Evolutionary conservation across 2,329 filamentous ascomycete species (phyloP), one percentile per base, ranked within the genome.

Genomic region (Exutisphaerella laricina): DNA sequence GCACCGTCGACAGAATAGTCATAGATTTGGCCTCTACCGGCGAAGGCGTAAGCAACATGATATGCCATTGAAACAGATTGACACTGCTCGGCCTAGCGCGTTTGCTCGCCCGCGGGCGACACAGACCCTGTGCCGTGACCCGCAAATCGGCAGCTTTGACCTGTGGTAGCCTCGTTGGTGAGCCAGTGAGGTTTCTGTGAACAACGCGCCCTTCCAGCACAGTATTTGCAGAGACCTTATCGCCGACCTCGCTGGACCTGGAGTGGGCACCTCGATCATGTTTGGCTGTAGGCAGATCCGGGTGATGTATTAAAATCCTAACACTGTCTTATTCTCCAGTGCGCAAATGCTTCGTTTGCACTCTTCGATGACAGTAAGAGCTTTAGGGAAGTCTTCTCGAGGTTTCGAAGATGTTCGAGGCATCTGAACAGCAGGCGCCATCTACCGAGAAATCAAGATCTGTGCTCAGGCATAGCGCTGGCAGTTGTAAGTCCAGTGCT

Each of bases 401-500:
- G 7, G 5, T 13, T 22, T 16, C 4, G 8, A 35, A 10, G 22
- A 35, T 35, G 32, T 35, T 35, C 12, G 32, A 22, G 22, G 16
- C 32, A 20, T n/a, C 6, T n/a, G 32, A 12, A 14, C 3, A 22
- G 16, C 32, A 4, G 10, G 32, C n/a, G 14, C 13, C 32, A 6
- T 2, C 17, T 22, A 10, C 8, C 4, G 32, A 35, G 18, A 21
- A 35, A n/a, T 20, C 17, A 6, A 5, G 6, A 7, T 6, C 23
- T 12, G 23, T 20, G 10, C 8, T 20, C 17, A 12, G 32, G 10
- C 18, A 35, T 12, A 22, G 32, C 32, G 32, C 35, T 37, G 51
- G 42, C 39, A 49, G 43, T 23, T 22, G 17, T 34, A 49, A 51
- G 41, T 53, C 48, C 41, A 41, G 39, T 37, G 21, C 35, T 30